Evolutionary conservation across 176 grass and related monocot genomes (phyloP), one percentile per base, ranked within the genome.

Genomic region (Bonia amplexicaulis): DNA sequence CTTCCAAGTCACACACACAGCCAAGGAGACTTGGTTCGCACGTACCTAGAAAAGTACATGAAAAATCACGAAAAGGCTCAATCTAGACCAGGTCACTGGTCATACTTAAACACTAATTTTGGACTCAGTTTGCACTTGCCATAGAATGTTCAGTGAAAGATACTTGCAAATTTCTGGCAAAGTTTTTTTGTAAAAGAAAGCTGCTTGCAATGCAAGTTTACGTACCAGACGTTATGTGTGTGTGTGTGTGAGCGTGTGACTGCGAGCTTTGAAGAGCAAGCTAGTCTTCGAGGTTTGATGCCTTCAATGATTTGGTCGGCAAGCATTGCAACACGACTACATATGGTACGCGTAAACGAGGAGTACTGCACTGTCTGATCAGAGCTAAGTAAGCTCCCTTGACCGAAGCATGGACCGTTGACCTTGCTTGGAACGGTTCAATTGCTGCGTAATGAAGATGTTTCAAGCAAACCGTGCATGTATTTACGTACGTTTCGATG

Each of bases 111-210:
- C 12, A 25, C 20, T 68, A 9, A 2, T 3, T 20, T 29, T 19
- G 7, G 12, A 1, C 59, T 53, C 48, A 44, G 19, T 54, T 86
- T 46, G 31, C 68, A 63, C 10, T 67, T 26, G 15, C 14, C 55
- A 73, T 27, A 14, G 66, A 86, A 72, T 80, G 31, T 73, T 80
- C 23, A 44, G n/a, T 80, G 76, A 55, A 80, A 81, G 7, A 12
- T 46, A 12, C 45, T 12, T 12, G 45, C 33, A 14, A 41, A 39
- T 20, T 54, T 74, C 72, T 74, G 22, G 27, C 49, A 9, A 74
- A 51, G 73, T 41, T 55, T 55, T 10, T 22, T 57, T 57, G 22
- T 9, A 9, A 20, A 55, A 20, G 8, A 42, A 77, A 16, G 22
- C 15, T 86, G 46, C 77, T 48, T 70, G 7, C 7, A 16, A 60